A percentile compares a stretch with the other conserved stretches of the same genome.
These are phyloP conservation scores for Phialemonium atrogriseum DNA, from an alignment of 2,329 filamentous ascomycete species.

Conservation along the genomic window DNA sequence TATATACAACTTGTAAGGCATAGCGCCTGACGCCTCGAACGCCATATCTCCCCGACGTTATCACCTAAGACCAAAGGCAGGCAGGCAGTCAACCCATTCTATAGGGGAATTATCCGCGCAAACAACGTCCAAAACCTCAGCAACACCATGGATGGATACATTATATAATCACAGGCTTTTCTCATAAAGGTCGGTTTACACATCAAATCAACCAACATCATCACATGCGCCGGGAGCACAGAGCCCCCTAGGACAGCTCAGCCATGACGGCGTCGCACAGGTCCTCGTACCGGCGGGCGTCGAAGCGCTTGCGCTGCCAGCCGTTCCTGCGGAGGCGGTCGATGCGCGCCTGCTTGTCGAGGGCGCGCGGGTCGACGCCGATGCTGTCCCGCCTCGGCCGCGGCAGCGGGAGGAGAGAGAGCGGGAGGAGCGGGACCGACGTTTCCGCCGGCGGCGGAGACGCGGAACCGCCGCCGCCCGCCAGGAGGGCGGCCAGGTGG, in stretches of 20 bases:
- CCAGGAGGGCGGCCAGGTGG: conserved; percentile 33
- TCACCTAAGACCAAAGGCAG: too few relatives aligned
- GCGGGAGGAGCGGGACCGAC: neutral
- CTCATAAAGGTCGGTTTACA: too few relatives aligned
- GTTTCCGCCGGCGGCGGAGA: neutral
- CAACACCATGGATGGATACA: too few relatives aligned
- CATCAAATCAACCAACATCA: too few relatives aligned
- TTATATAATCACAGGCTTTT: too few relatives aligned
- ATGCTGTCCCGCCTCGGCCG: conserved; percentile 14
- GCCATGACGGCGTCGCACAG: conserved; percentile 42
- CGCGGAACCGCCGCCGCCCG: conserved; percentile 9
- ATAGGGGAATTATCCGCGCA: too few relatives aligned
- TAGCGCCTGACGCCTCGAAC: too few relatives aligned
- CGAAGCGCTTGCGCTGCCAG: conserved; percentile 49
- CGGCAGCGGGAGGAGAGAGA: conserved; percentile 1
- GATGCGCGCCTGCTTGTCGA: conserved; percentile 42
- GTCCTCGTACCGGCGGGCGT: conserved; percentile 42
- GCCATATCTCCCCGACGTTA: too few relatives aligned
- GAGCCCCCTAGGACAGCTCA: conserved; percentile 30
- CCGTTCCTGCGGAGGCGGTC: conserved; percentile 44
- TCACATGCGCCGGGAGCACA: conserved; percentile 2
- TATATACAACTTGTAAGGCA: too few relatives aligned
- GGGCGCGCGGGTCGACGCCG: conserved; percentile 15
- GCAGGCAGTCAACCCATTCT: too few relatives aligned
- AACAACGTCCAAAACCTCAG: too few relatives aligned